Conservation (phyloP, 164 flowering plant genomes). For the Echeveria elegans region DNA sequence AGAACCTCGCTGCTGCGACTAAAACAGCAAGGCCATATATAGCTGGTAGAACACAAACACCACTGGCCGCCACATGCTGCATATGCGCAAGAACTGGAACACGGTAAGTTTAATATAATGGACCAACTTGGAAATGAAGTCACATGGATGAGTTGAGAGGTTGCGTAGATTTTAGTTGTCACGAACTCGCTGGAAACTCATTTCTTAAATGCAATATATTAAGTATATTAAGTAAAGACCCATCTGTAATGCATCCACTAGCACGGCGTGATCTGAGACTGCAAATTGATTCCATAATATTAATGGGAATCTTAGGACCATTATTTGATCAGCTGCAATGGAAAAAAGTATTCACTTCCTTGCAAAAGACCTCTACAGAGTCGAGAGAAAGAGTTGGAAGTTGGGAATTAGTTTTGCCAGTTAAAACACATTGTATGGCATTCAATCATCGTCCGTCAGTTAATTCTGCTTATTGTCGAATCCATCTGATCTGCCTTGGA, state of each 20-base stretch:
- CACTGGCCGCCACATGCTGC: neutral
- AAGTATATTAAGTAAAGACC: too few species aligned
- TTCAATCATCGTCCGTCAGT: too few species aligned
- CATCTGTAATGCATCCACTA: constrained; percentile 15
- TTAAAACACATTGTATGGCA: constrained; percentile 7
- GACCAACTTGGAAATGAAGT: neutral
- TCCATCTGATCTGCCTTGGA: too few species aligned
- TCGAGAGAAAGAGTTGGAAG: too few species aligned
- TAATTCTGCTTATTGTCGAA: too few species aligned
- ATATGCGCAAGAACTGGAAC: neutral
- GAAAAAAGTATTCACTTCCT: too few species aligned
- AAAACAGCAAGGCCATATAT: too few species aligned
- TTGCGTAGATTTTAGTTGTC: neutral
- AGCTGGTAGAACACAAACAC: too few species aligned
- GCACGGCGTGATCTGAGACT: constrained; percentile 76
- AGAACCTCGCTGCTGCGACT: too few species aligned
- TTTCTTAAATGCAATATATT: neutral
- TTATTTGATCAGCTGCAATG: neutral
- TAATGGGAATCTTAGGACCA: neutral
- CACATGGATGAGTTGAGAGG: neutral
- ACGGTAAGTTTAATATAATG: neutral
- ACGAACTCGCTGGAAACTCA: neutral
- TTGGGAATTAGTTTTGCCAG: too few species aligned
- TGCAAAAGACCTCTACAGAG: too few species aligned
- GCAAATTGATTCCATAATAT: constrained; percentile 10